A percentile compares a stretch with the other conserved stretches of the same genome.
phyloP scores from a whole-genome alignment of 768 basidiomycete species.

The Tylopilus rubrobrunneus region DNA sequence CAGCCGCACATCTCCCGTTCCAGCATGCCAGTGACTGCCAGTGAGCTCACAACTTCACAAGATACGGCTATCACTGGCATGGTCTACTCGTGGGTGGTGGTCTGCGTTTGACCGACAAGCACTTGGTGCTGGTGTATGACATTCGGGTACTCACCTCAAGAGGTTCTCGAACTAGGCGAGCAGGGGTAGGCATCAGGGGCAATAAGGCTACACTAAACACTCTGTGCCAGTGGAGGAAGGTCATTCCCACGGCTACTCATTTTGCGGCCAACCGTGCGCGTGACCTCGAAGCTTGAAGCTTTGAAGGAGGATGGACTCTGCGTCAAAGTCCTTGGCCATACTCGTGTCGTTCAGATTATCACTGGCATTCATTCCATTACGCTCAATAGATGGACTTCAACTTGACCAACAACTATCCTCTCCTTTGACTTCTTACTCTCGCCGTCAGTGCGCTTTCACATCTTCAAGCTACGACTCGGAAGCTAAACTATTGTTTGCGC shows the following conservation, averaged over 20 bases:
- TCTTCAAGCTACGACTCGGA: background rate
- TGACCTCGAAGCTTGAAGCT: too few relatives aligned
- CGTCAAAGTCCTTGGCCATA: conserved; percentile 30
- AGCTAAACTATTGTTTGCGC: background rate
- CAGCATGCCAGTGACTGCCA: too few relatives aligned
- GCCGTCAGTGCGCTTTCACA: conserved; percentile 48
- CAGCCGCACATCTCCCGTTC: too few relatives aligned
- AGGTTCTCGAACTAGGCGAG: too few relatives aligned
- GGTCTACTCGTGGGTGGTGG: too few relatives aligned
- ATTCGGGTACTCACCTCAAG: too few relatives aligned
- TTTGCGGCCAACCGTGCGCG: background rate
- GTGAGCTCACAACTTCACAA: too few relatives aligned
- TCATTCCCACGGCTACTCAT: background rate
- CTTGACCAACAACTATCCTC: conserved; percentile 77
- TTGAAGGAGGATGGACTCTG: background rate
- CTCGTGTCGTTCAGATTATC: conserved; percentile 49
- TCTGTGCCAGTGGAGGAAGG: background rate
- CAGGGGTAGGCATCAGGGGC: too few relatives aligned
- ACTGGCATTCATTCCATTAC: conserved; percentile 49
- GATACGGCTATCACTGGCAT: too few relatives aligned
- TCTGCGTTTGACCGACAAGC: too few relatives aligned
- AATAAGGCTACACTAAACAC: background rate
- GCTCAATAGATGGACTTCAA: conserved; percentile 42
- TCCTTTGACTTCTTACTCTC: conserved; percentile 73
- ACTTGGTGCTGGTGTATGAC: too few relatives aligned